Evolutionary conservation across 2,329 filamentous ascomycete species (phyloP).

Genomic region (Fonsecaea monophora): DNA sequence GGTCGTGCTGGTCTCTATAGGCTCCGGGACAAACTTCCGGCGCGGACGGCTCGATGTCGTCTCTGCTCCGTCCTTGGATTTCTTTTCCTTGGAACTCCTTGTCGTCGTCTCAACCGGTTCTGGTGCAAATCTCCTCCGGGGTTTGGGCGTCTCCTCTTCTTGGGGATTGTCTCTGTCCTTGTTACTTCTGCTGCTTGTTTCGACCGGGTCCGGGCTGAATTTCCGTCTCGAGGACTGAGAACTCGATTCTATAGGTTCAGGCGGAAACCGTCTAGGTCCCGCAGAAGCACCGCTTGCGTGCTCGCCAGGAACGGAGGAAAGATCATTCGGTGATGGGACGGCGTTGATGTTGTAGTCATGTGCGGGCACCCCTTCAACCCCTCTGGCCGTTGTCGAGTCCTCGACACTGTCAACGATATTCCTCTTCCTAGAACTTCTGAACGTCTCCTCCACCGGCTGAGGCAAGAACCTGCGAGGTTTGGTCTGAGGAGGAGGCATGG

Average conservation of each 20-base stretch:
- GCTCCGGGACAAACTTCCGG: constrained; percentile 70
- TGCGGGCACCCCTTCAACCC: not conserved
- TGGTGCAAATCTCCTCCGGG: constrained; percentile 47
- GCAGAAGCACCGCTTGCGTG: constrained; percentile 22
- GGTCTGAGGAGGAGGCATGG: constrained; percentile 30
- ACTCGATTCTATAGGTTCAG: constrained; percentile 42
- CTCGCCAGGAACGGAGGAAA: constrained; percentile 2
- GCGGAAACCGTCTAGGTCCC: constrained; percentile 38
- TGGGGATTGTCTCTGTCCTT: constrained; percentile 33
- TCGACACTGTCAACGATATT: constrained; percentile 32
- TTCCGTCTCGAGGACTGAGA: constrained; percentile 37
- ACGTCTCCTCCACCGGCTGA: constrained; percentile 54
- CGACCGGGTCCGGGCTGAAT: constrained; percentile 43
- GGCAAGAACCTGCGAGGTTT: constrained; percentile 46
- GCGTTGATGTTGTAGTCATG: not conserved
- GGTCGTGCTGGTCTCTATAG: constrained; percentile 70
- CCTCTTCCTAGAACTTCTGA: constrained; percentile 49
- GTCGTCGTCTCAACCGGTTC: constrained; percentile 55
- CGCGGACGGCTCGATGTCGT: constrained; percentile 49
- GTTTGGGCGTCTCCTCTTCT: constrained; percentile 29
- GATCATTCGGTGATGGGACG: constrained; percentile 32
- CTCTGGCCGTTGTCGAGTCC: constrained; percentile 8
- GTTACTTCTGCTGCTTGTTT: constrained; percentile 38
- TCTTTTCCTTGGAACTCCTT: constrained; percentile 44
- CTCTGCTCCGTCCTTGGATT: constrained; percentile 37